Evolutionary conservation across 345 rosid species (phyloP).

Genomic region (Erysimum cheiranthoides): DNA sequence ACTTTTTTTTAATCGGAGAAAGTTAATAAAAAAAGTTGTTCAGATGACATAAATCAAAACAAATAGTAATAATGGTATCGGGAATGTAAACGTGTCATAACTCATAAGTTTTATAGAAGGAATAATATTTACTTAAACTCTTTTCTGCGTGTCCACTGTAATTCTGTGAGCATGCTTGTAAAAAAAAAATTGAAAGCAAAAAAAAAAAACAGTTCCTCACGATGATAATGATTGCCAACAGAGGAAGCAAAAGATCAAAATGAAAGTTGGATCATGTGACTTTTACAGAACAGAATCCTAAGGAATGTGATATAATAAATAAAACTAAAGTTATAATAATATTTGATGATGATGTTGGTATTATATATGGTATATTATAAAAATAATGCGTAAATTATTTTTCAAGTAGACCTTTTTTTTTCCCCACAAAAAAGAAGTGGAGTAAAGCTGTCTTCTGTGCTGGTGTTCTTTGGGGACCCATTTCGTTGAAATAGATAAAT

Average conservation of each 20-base stretch:
- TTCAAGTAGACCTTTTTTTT: slow-evolving; percentile 4
- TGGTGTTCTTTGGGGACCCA: slow-evolving; percentile 46
- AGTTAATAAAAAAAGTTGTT: too few species aligned
- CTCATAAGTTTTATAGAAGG: neutral
- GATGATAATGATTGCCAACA: slow-evolving; percentile 49
- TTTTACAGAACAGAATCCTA: slow-evolving; percentile 51
- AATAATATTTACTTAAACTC: slow-evolving; percentile 23
- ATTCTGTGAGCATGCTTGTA: slow-evolving; percentile 36
- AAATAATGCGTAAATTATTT: slow-evolving; percentile 36
- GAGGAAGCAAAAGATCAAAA: slow-evolving; percentile 46
- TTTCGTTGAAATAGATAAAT: slow-evolving; percentile 28
- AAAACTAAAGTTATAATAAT: slow-evolving; percentile 2
- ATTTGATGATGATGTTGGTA: slow-evolving; percentile 44
- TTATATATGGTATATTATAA: too few species aligned
- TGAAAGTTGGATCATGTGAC: slow-evolving; percentile 51
- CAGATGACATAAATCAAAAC: neutral
- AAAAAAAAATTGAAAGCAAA: neutral
- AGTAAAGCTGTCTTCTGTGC: slow-evolving; percentile 49
- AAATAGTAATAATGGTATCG: slow-evolving; percentile 18
- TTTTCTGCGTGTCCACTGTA: slow-evolving; percentile 23
- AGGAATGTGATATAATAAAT: slow-evolving; percentile 43
- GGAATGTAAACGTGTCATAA: slow-evolving; percentile 39
- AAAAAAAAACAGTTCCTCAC: slow-evolving; percentile 20
- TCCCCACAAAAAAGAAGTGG: slow-evolving; percentile 34
- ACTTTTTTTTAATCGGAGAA: too few species aligned